Evolutionary conservation across 2,329 filamentous ascomycete genomes (phyloP).

Genomic region (Mycosphaerella arachidis): DNA sequence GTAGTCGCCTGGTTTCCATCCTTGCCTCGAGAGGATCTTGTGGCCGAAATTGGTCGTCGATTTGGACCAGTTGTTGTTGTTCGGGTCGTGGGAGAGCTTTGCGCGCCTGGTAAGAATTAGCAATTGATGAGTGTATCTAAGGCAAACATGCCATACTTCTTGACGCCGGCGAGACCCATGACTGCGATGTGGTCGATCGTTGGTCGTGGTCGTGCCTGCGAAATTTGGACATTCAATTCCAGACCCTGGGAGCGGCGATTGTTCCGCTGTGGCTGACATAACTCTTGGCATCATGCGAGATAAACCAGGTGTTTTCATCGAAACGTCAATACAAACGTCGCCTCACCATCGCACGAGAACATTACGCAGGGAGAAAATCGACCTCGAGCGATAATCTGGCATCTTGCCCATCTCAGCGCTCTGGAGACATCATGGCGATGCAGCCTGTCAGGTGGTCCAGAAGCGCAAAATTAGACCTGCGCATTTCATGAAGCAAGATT

Average conservation of each 20-base stretch:
- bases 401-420: neutral
- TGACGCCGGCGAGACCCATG: conserved; percentile 8
- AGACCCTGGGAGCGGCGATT: neutral
- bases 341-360: neutral
- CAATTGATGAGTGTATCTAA: neutral
- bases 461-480: neutral
- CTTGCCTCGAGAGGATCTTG: conserved; percentile 79
- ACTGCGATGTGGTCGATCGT: neutral
- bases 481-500: neutral
- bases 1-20: conserved; percentile 81
- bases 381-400: too few relatives aligned
- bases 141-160: neutral
- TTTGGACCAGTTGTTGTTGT: conserved; percentile 89
- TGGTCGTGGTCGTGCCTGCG: neutral
- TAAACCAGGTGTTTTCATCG: neutral
- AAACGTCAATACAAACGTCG: neutral
- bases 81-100: conserved; percentile 85
- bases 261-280: neutral
- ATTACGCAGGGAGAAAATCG: too few relatives aligned
- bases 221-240: neutral
- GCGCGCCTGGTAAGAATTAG: conserved; percentile 21
- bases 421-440: neutral
- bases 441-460: neutral
- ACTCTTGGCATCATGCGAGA: too few relatives aligned
- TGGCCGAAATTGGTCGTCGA: conserved; percentile 82